Evolutionary conservation across 2,329 filamentous ascomycete species (phyloP), one percentile per base, ranked within the genome.

Genomic region (Penicillium sp.): DNA sequence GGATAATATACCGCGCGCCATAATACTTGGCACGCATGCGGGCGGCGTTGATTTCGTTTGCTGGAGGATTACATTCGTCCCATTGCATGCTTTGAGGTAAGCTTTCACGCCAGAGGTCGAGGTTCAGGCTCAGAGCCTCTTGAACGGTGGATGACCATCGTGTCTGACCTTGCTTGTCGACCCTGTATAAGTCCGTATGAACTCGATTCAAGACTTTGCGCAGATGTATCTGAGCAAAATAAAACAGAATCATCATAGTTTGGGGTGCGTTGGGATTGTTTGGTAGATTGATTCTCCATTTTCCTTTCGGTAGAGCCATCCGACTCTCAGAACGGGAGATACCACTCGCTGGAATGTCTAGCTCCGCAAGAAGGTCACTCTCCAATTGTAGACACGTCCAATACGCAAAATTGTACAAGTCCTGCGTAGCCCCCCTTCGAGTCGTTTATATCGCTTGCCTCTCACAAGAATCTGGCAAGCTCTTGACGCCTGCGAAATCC

Each of bases 381-480:
- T 97, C 93, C 11, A 97, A 80, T 67, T 97, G 93, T 58, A 97
- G 77, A 69, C 90, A 96, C 7, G 92, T 94, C 93, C 93, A 97
- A 66, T 92, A 97, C 0, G 90, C 88, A 63, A 95, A 81, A 13
- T 88, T 79, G 32, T 88, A 79, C 53, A 87, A 79, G 66, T 91
- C 90, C 63, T 86, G 70, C 6, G 61, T 39, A 6, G 57, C 2
- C 66, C 65, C 14, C 70, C 67, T 26, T 58, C 52, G 54, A 74
- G 62, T 38, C 60, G 51, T 18, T 67, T 60, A 53, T 74, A 74
- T 11, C 73, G 74, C 53, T 68, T 69, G 63, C 71, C 84, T 74
- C 91, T 84, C 59, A 96, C 83, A 29, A 96, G 84, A 14, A 91
- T 84, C 63, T 90, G 84, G 44, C 80, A 80, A 10, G 81, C 80